Evolutionary conservation across 257 asterid genomes (phyloP), one percentile per base, ranked within the genome.

Genomic region (Nicotiana tomentosiformis): DNA sequence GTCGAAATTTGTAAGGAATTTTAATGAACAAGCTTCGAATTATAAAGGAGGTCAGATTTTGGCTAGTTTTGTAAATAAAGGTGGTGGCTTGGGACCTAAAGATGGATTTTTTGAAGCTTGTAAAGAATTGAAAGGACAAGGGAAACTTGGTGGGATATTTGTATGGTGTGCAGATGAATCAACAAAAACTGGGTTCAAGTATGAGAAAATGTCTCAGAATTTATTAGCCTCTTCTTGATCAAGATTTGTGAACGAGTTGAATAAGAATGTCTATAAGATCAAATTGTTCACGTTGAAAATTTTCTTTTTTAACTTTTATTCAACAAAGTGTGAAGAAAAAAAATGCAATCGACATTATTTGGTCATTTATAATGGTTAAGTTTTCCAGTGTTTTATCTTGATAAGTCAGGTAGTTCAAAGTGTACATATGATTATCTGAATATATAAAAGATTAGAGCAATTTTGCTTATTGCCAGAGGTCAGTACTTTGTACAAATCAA

Each of bases 141-240:
- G 66, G 26, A 81, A 84, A 3, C 74, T 80, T 20, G 84, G 46
- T 10, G 87, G 87, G 0, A n/a, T 84, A 1, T 84, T 84, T 81
- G 43, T 84, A 10, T 72, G 84, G 87, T 84, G 77, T 62, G 87
- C 84, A 1, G 82, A 84, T 84, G 87, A 84, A 43, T 72, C 84
- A n/a, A 46, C 17, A 5, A 39, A 55, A 16, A 23, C 16, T 23
- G 84, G 84, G 3, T 81, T 84, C 49, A 18, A 29, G 17, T 80
- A 81, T 33, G 87, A 84, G 46, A 72, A 72, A 37, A 23, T 56
- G 62, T 68, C 84, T 16, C 84, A 84, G 55, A 46, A 70, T 23
- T 20, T 84, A 17, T 61, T 84, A 55, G 82, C 77, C 5, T 70
- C 49, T 4, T 23, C 58, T 81, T 81, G 79, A 67, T 12, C 29